Evolutionary conservation across 176 grass and related monocot genomes (phyloP).

Genomic region (Cymbopogon citratus): DNA sequence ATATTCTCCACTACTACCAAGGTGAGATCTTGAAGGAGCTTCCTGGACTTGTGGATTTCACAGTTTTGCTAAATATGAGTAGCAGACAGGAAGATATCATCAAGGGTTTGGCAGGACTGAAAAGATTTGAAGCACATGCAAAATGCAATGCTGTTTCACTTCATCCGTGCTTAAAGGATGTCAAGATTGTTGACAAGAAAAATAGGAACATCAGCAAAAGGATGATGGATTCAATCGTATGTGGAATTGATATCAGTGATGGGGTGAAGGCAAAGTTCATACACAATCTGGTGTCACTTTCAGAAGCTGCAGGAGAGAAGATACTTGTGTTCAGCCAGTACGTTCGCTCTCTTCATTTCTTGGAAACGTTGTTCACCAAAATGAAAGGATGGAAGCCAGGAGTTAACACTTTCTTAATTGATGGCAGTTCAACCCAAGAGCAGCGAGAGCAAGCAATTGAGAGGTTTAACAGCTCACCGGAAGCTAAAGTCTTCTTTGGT

Average conservation of each 20-base stretch:
- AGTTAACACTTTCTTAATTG: conserved; percentile 49
- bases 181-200: conserved; percentile 26
- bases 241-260: conserved; percentile 35
- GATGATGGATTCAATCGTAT: conserved; percentile 43
- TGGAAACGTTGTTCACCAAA: conserved; percentile 52
- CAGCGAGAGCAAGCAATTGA: conserved; percentile 53
- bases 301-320: conserved; percentile 60
- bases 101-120: conserved; percentile 28
- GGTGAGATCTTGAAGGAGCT: conserved; percentile 71
- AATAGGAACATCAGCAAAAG: background rate
- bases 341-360: conserved; percentile 49
- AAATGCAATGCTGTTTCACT: conserved; percentile 64
- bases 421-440: conserved; percentile 37
- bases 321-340: conserved; percentile 78
- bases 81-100: conserved; percentile 39
- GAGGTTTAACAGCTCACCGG: conserved; percentile 60
- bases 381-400: conserved; percentile 58
- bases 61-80: conserved; percentile 57
- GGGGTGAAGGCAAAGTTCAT: conserved; percentile 66
- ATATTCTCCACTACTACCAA: conserved; percentile 82
- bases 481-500: conserved; percentile 76
- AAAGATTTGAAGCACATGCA: conserved; percentile 44
- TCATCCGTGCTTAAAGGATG: conserved; percentile 56
- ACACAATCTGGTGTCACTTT: conserved; percentile 52
- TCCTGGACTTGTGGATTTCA: conserved; percentile 72